Conservation (phyloP, 345 rosid genomes). For the Pistacia atlantica region DNA sequence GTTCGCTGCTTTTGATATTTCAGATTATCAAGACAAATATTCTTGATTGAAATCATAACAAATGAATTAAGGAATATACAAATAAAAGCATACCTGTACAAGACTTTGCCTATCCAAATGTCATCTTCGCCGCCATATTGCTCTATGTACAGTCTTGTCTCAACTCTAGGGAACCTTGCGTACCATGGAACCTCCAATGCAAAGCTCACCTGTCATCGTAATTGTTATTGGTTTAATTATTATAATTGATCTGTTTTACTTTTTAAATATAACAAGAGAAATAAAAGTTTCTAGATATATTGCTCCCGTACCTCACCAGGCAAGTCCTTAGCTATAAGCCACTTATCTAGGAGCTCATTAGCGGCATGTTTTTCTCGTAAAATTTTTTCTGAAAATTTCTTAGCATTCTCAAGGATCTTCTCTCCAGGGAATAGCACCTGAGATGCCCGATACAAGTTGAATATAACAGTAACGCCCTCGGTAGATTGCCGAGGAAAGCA, state of each 20-base stretch:
- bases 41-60: too few relatives aligned
- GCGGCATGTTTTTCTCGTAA: slow-evolving; percentile 56
- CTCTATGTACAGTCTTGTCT: slow-evolving; percentile 81
- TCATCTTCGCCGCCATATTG: slow-evolving; percentile 95
- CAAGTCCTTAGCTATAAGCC: slow-evolving; percentile 92
- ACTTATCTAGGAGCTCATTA: slow-evolving; percentile 71
- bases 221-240: too few relatives aligned
- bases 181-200: slow-evolving; percentile 89
- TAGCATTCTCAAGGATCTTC: slow-evolving; percentile 66
- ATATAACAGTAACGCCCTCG: slow-evolving; percentile 89
- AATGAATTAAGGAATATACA: too few relatives aligned
- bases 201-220: slow-evolving; percentile 22
- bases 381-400: slow-evolving; percentile 48
- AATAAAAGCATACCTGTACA: slow-evolving; percentile 47
- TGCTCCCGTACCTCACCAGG: slow-evolving; percentile 68
- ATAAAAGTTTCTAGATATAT: too few relatives aligned
- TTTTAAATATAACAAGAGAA: too few relatives aligned
- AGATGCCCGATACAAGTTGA: slow-evolving; percentile 81
- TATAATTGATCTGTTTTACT: too few relatives aligned
- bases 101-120: slow-evolving; percentile 98
- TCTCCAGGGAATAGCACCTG: slow-evolving; percentile 77
- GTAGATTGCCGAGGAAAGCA: slow-evolving; percentile 83
- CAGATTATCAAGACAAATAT: too few relatives aligned
- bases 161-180: slow-evolving; percentile 83
- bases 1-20: too few relatives aligned